Base-by-base conservation (phyloP, 1,139 yeast genomes). In the Hemisphaericaspora lyxosophila region DNA sequence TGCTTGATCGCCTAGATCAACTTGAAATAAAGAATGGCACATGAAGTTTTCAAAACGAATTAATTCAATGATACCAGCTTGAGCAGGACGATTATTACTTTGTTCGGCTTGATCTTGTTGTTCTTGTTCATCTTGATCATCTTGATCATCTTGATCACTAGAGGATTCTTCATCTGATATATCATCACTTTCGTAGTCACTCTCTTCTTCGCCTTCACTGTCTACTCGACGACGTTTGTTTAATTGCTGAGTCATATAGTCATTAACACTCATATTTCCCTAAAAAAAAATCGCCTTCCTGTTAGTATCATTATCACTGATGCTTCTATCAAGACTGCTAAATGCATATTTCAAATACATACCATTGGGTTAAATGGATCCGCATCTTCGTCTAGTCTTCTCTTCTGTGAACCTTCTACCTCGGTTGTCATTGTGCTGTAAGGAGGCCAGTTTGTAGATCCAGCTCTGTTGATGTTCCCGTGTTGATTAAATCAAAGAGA, bases 1-100 rank as follows among this genome's bases (percentile, higher is more conserved):
- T n/a, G n/a, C 73, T 41, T 84, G 79, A 0, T 95, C 95, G 0
- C 96, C 96, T 30, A 94, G 70, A 2, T 75, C 76, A 13, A 92
- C 63, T 40, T 80, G 82, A 52, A 94, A 85, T 38, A 85, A 79
- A 34, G 80, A 83, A 54, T 92, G 98, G 78, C 97, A 70, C 76
- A 85, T 85, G 57, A 86, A 86, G 59, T 85, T 85, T 45, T 73
- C 71, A 16, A 86, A 60, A 12, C 70, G 69, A 4, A 86, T 69
- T 39, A 66, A 70, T 47, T 77, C 75, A 27, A 85, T 80, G 17
- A 75, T 67, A 5, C 85, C 85, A 0, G 82, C 77, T 18, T 57
- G 54, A 0, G 76, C 73, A 2, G 75, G 74, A 11, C 35, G 9
- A 9, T 24, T 9, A 17, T 31, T 22, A 7, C 4, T 14, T n/a